Conservation (phyloP, 495 filamentous ascomycete species). For the Penicillium daleae region DNA sequence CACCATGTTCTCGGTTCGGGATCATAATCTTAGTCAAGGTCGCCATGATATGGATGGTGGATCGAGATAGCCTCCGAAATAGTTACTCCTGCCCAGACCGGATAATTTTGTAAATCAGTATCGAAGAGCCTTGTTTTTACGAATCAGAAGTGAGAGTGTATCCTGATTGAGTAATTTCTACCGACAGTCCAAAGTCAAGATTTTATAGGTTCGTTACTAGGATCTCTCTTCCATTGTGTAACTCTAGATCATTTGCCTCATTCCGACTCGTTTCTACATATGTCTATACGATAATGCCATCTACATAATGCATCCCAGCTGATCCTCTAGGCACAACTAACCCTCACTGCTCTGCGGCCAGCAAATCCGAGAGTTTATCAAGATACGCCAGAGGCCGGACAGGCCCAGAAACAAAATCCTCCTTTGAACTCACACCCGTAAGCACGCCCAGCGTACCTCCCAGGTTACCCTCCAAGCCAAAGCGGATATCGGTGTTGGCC, state of each 20-base stretch:
- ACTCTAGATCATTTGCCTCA: not conserved
- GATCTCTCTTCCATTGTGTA: not conserved
- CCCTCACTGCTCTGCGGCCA: conserved; percentile 32
- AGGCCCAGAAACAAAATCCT: conserved; percentile 73
- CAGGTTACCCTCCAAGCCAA: conserved; percentile 87
- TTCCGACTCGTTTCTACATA: not conserved
- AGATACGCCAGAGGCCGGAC: conserved; percentile 79
- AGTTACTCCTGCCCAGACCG: not conserved
- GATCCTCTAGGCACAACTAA: not conserved
- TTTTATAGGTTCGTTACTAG: not conserved
- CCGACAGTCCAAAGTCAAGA: not conserved
- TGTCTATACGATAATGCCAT: not conserved
- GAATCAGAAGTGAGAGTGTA: not conserved
- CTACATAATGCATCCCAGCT: not conserved
- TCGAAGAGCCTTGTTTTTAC: too few species aligned
- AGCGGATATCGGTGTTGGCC: conserved; percentile 93
- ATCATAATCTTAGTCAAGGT: not conserved
- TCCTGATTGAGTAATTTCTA: not conserved
- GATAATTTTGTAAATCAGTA: not conserved
- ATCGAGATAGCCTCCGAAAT: not conserved
- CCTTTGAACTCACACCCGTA: conserved; percentile 84
- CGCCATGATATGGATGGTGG: not conserved
- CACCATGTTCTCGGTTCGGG: not conserved
- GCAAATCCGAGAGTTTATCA: conserved; percentile 79
- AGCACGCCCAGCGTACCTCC: conserved; percentile 91